Evolutionary conservation across 371 early-diverging fungal species (phyloP).

Genomic region (Apophysomyces elegans): DNA sequence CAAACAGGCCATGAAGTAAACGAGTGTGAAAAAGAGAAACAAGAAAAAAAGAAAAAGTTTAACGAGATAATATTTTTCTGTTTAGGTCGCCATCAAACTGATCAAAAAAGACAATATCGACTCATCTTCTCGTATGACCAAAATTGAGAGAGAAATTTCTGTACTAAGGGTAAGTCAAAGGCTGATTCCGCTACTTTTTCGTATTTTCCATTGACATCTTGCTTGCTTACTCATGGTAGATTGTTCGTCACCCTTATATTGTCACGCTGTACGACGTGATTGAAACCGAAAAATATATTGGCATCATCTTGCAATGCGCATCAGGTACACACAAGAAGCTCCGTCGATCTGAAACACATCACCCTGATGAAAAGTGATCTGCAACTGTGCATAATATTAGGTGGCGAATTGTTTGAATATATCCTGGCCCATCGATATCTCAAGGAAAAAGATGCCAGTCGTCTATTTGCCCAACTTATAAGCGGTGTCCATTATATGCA

Average conservation of each 20-base stretch:
- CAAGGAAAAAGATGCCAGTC: conserved; percentile 88
- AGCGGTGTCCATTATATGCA: conserved; percentile 90
- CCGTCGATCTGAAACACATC: not conserved
- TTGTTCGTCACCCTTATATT: conserved; percentile 88
- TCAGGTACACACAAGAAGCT: conserved; percentile 59
- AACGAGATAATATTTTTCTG: not conserved
- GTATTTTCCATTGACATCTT: conserved; percentile 6
- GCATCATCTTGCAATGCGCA: conserved; percentile 95
- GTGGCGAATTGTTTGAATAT: conserved; percentile 97
- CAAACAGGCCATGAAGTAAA: conserved; percentile 92
- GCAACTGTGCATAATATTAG: conserved; percentile 25
- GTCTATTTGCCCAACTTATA: conserved; percentile 95
- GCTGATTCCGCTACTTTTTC: not conserved
- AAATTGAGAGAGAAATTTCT: conserved; percentile 83
- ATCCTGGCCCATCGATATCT: conserved; percentile 93
- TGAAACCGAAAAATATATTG: conserved; percentile 94
- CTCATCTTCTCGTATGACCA: conserved; percentile 74
- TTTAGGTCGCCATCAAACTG: conserved; percentile 81
- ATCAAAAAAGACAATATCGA: conserved; percentile 84
- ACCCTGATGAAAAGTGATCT: not conserved
- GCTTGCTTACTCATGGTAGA: conserved; percentile 44
- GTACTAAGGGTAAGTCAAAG: conserved; percentile 70
- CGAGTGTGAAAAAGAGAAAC: conserved; percentile 11
- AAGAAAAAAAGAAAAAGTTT: conserved; percentile 9
- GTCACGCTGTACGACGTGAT: conserved; percentile 95